phyloP scores from a whole-genome alignment of 2,329 filamentous ascomycete genomes.

The Atkinsonella hypoxylon region DNA sequence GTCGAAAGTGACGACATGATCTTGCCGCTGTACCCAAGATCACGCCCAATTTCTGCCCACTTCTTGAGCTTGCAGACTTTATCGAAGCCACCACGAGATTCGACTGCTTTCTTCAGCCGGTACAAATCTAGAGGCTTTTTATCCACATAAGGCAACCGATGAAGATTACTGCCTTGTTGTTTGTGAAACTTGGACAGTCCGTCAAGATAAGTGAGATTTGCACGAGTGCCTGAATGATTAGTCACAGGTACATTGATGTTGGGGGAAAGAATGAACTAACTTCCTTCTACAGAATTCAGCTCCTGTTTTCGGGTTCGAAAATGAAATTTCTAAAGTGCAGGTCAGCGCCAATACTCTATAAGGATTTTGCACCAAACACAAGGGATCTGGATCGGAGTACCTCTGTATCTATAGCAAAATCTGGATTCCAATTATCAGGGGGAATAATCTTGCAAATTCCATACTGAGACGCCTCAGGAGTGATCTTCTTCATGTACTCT shows the following conservation, averaged over 20 bases:
- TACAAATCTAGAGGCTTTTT: constrained; percentile 95
- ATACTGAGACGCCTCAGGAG: constrained; percentile 72
- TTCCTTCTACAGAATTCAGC: constrained; percentile 95
- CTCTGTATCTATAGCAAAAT: constrained; percentile 95
- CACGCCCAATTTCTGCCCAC: constrained; percentile 96
- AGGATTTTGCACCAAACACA: not conserved
- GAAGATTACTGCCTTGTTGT: constrained; percentile 87
- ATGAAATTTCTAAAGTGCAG: constrained; percentile 64
- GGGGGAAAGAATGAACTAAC: constrained; percentile 39
- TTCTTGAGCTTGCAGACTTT: constrained; percentile 96
- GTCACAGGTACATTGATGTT: not conserved
- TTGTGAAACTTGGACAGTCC: constrained; percentile 94
- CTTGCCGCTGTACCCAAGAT: constrained; percentile 95
- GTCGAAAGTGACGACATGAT: constrained; percentile 99
- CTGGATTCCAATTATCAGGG: constrained; percentile 84
- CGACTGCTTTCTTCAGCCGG: constrained; percentile 92
- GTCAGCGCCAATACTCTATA: not conserved
- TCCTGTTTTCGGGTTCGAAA: constrained; percentile 94
- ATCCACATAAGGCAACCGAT: constrained; percentile 90
- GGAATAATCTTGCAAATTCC: constrained; percentile 95
- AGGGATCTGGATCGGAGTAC: constrained; percentile 32
- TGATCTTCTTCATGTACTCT: constrained; percentile 86
- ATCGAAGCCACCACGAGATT: constrained; percentile 87
- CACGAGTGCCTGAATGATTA: constrained; percentile 59
- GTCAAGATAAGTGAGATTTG: constrained; percentile 92